Evolutionary conservation across 2,329 filamentous ascomycete species (phyloP), one percentile per base, ranked within the genome.

Genomic region (Paecilomyces sp.): DNA sequence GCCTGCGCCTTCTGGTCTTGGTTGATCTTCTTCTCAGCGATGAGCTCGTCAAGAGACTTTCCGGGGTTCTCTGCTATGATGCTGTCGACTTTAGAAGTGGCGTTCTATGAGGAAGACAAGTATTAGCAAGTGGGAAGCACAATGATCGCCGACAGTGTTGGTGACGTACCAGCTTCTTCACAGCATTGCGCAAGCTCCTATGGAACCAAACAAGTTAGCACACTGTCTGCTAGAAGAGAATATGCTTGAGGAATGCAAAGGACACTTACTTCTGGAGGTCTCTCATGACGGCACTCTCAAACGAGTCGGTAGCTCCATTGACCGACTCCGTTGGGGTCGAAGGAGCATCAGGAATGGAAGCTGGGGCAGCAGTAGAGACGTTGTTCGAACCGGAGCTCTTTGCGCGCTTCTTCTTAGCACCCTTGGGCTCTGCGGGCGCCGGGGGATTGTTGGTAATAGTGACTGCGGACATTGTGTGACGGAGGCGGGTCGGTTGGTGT

Each of bases 161-260:
- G 50, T 51, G 36, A 80, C 89, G 79, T 78, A 96, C 91, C 70
- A 97, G 87, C 80, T 97, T 97, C 85, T 97, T 97, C 81, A 87
- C 89, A 70, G 94, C 80, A 76, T 94, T 96, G 71, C 93, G 92
- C 68, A 97, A 90, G 76, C 86, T 91, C 83, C 92, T 96, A 62
- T 53, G 64, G 25, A 61, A 24, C 25, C 58, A 58, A 18, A 52
- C 61, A 61, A 57, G 57, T 67, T 63, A 70, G 63, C 57, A 57
- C 41, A 62, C 60, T 60, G 59, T 53, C 54, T 54, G 30, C 50
- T 61, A 67, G 61, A 68, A 64, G 52, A 59, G 54, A 24, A 58
- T 58, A 54, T 7, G 58, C 54, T 47, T 36, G 6, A 54, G 28
- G 59, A 33, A 1, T 33, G 51, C 34, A 31, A 18, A 62, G 36